Percentiles rank a stretch among this genome's conserved stretches.
Evolutionary conservation across 2,329 filamentous ascomycete genomes (phyloP).

Genomic region (Aspergillus cejpii): DNA sequence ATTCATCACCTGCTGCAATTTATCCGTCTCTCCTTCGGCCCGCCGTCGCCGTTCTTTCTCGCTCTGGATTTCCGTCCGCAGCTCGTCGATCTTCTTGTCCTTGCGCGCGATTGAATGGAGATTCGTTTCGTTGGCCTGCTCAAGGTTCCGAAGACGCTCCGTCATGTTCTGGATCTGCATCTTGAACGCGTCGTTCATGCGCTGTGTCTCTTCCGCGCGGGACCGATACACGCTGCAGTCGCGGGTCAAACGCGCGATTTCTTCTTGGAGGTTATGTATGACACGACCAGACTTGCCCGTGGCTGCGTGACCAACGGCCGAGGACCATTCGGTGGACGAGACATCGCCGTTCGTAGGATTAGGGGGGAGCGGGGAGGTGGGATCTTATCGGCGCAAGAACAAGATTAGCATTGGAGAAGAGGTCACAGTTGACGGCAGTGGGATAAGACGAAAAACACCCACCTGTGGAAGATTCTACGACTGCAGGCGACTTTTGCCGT

Average conservation of each 20-base stretch:
- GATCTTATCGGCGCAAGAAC: conserved; percentile 12
- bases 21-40: conserved; percentile 37
- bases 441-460: conserved; percentile 8
- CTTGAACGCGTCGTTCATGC: conserved; percentile 42
- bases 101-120: conserved; percentile 42
- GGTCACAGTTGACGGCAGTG: too few relatives aligned
- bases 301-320: conserved; percentile 45
- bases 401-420: conserved; percentile 7
- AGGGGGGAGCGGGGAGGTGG: conserved; percentile 14
- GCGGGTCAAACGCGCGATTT: conserved; percentile 45
- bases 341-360: conserved; percentile 28
- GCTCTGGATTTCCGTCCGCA: conserved; percentile 37
- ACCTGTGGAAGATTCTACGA: conserved; percentile 22
- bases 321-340: conserved; percentile 41
- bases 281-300: conserved; percentile 47
- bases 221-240: conserved; percentile 43
- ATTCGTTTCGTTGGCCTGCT: conserved; percentile 44
- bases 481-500: conserved; percentile 19
- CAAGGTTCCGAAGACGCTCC: conserved; percentile 42
- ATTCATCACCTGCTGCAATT: conserved; percentile 34
- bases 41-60: conserved; percentile 38
- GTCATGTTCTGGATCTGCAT: conserved; percentile 42
- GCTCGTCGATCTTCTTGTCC: conserved; percentile 44
- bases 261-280: conserved; percentile 46
- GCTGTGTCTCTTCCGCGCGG: conserved; percentile 43